Conservation (phyloP, 768 basidiomycete species). For the Hebeloma cylindrosporum region DNA sequence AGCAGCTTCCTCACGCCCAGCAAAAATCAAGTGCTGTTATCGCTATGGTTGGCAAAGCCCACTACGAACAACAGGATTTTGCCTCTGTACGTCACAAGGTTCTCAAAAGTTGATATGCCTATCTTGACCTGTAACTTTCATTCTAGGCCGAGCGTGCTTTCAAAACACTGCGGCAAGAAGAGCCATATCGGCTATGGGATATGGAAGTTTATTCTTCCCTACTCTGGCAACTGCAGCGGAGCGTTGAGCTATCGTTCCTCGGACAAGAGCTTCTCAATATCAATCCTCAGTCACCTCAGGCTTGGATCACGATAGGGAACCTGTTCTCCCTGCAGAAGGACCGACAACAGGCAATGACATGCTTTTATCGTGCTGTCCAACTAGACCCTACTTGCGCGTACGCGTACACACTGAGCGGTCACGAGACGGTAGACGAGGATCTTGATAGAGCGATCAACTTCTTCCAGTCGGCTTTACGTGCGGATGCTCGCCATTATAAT, state of each 20-base stretch:
- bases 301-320: conserved; percentile 98
- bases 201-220: conserved; percentile 98
- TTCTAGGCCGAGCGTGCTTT: conserved; percentile 88
- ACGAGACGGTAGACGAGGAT: conserved; percentile 96
- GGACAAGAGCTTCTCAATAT: conserved; percentile 90
- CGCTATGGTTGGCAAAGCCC: conserved; percentile 80
- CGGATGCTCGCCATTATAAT: conserved; percentile 93
- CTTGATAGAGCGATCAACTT: conserved; percentile 87
- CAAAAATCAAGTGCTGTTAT: conserved; percentile 77
- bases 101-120: conserved; percentile 19
- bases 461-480: conserved; percentile 89
- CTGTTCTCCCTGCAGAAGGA: conserved; percentile 95
- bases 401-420: conserved; percentile 94
- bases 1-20: conserved; percentile 70
- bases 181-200: conserved; percentile 88
- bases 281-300: conserved; percentile 76
- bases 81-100: conserved; percentile 69
- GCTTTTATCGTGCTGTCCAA: conserved; percentile 89
- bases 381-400: conserved; percentile 91
- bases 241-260: conserved; percentile 84
- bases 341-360: conserved; percentile 87
- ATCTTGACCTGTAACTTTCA: conserved; percentile 26
- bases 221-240: conserved; percentile 89
- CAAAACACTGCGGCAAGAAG: conserved; percentile 71
- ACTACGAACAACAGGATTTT: conserved; percentile 91